These are phyloP conservation scores for Albifimbria verrucaria DNA, from an alignment of 2,329 filamentous ascomycete genomes.

Conservation along the genomic window DNA sequence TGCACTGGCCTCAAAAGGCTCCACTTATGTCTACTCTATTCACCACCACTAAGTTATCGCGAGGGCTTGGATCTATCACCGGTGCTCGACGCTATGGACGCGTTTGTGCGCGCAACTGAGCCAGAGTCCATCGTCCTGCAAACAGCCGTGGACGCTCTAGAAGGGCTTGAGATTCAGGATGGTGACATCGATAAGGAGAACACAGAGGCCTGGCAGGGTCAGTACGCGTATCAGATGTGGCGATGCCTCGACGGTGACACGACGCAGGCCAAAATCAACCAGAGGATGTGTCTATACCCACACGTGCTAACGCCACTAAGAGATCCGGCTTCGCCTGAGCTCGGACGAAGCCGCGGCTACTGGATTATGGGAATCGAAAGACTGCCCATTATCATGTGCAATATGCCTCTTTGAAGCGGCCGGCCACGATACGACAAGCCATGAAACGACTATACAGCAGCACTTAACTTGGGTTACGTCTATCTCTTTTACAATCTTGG, in stretches of 20 bases:
- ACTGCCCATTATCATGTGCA: background rate
- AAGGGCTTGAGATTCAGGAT: background rate
- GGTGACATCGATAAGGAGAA: background rate
- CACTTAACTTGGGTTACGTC: background rate
- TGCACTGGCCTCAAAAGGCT: background rate
- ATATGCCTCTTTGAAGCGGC: background rate
- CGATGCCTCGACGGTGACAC: background rate
- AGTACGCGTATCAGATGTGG: background rate
- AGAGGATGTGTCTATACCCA: background rate
- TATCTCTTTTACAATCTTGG: background rate
- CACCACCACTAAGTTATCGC: background rate
- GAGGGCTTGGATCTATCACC: background rate
- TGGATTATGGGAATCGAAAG: background rate
- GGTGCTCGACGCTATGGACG: background rate
- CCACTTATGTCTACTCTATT: background rate
- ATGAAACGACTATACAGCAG: background rate
- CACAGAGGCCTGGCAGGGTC: background rate
- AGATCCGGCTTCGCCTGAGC: background rate
- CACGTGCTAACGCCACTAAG: background rate
- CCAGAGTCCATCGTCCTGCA: background rate
- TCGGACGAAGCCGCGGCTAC: background rate
- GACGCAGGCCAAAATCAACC: background rate
- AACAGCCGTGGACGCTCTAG: background rate
- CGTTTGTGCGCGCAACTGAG: background rate
- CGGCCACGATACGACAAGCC: background rate